A percentile compares a stretch with the other conserved stretches of the same genome.
phyloP scores from a whole-genome alignment of 2,329 filamentous ascomycete species.

The Pseudopyricularia javanii region DNA sequence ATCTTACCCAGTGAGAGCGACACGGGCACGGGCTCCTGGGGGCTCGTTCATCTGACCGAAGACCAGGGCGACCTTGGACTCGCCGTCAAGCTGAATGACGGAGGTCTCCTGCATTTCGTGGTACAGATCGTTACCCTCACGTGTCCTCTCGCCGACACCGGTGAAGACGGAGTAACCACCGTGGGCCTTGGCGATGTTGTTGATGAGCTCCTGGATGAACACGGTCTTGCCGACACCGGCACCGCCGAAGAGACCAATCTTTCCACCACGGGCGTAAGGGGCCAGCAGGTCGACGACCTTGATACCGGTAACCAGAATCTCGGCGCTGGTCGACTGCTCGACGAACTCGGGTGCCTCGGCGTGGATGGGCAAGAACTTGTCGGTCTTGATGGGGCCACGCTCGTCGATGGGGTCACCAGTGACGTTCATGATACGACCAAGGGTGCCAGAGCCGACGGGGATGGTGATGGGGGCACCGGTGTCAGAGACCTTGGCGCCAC shows the following conservation, averaged over 20 bases:
- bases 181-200: constrained; percentile 99
- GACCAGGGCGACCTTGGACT: constrained; percentile 98
- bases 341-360: constrained; percentile 83
- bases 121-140: constrained; percentile 99
- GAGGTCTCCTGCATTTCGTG: constrained; percentile 99
- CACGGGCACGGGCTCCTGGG: constrained; percentile 98
- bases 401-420: constrained; percentile 99
- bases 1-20: constrained; percentile 71
- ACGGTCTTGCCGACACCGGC: constrained; percentile 99
- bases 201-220: constrained; percentile 99
- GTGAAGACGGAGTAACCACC: constrained; percentile 99
- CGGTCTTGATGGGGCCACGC: constrained; percentile 92
- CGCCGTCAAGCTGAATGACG: constrained; percentile 98
- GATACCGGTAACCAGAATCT: constrained; percentile 98
- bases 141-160: constrained; percentile 99
- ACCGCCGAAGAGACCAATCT: constrained; percentile 99
- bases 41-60: constrained; percentile 99
- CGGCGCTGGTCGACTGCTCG: constrained; percentile 91
- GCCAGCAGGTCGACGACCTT: constrained; percentile 99
- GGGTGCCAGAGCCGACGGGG: constrained; percentile 82
- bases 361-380: constrained; percentile 84
- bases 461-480: constrained; percentile 94
- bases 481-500: constrained; percentile 74
- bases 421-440: constrained; percentile 99
- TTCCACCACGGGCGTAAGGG: constrained; percentile 99